phyloP scores from a whole-genome alignment of 805 yeast species.

The Citeromyces matritensis region DNA sequence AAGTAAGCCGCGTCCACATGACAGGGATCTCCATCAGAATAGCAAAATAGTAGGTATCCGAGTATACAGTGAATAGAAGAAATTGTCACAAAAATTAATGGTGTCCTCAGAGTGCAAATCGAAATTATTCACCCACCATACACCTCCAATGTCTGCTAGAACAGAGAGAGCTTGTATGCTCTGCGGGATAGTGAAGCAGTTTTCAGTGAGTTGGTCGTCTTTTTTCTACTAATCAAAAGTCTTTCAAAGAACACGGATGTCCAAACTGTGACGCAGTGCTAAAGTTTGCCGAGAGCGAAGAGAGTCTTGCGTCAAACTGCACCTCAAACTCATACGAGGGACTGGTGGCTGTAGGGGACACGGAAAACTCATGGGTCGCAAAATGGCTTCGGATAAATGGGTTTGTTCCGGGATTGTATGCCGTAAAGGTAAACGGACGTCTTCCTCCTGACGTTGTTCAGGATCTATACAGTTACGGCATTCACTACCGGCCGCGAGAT shows the following conservation, averaged over 20 bases:
- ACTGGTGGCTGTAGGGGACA: slow-evolving; percentile 76
- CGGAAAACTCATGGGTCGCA: slow-evolving; percentile 87
- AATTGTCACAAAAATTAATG: too few species aligned
- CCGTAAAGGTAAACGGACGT: slow-evolving; percentile 85
- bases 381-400: slow-evolving; percentile 88
- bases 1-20: too few species aligned
- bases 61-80: too few species aligned
- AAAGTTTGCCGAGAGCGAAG: slow-evolving; percentile 62
- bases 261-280: slow-evolving; percentile 91
- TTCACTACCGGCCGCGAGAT: slow-evolving; percentile 86
- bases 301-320: slow-evolving; percentile 73
- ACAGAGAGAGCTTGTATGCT: slow-evolving; percentile 85
- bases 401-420: slow-evolving; percentile 81
- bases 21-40: too few species aligned
- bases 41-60: too few species aligned
- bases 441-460: slow-evolving; percentile 76
- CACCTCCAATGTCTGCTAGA: slow-evolving; percentile 1
- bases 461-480: slow-evolving; percentile 59
- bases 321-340: slow-evolving; percentile 97
- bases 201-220: slow-evolving; percentile 26
- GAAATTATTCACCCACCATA: too few species aligned
- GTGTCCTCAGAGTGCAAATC: too few species aligned
- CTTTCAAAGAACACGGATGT: slow-evolving; percentile 76
- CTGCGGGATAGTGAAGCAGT: slow-evolving; percentile 83
- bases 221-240: slow-evolving; percentile 12